phyloP scores from a whole-genome alignment of 805 yeast species.

The Saccharomyces eubayanus region DNA sequence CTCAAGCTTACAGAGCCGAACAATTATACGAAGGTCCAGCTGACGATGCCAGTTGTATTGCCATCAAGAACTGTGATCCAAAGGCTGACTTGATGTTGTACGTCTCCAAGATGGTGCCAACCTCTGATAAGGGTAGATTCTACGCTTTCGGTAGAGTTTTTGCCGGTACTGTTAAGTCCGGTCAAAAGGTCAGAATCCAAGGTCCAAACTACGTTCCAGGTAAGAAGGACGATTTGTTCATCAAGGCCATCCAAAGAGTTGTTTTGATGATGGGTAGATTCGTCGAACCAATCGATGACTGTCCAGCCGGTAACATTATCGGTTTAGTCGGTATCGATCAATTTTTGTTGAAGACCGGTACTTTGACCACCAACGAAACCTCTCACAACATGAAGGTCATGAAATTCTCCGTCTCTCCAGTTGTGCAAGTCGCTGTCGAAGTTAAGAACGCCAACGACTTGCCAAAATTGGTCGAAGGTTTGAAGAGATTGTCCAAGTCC shows the following conservation, averaged over 20 bases:
- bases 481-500: conserved; percentile 97
- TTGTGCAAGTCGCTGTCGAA: conserved; percentile 98
- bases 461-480: conserved; percentile 99
- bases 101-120: conserved; percentile 99
- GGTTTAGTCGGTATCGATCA: conserved; percentile 99
- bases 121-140: conserved; percentile 99
- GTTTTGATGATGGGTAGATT: conserved; percentile 98
- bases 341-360: conserved; percentile 98
- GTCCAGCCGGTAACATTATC: conserved; percentile 99
- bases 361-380: conserved; percentile 89
- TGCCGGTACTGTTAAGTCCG: conserved; percentile 97
- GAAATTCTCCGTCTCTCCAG: conserved; percentile 99
- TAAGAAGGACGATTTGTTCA: conserved; percentile 91
- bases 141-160: conserved; percentile 99
- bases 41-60: conserved; percentile 79
- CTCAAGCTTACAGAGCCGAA: conserved; percentile 98
- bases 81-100: conserved; percentile 94
- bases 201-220: conserved; percentile 99
- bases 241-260: conserved; percentile 96
- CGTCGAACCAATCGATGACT: conserved; percentile 95
- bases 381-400: conserved; percentile 99
- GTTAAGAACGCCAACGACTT: conserved; percentile 98
- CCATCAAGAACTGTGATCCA: conserved; percentile 97
- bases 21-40: conserved; percentile 97
- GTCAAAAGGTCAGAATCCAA: conserved; percentile 98